Base-by-base conservation (phyloP, 2,329 filamentous ascomycete genomes). In the Arachnomyces sp. region DNA sequence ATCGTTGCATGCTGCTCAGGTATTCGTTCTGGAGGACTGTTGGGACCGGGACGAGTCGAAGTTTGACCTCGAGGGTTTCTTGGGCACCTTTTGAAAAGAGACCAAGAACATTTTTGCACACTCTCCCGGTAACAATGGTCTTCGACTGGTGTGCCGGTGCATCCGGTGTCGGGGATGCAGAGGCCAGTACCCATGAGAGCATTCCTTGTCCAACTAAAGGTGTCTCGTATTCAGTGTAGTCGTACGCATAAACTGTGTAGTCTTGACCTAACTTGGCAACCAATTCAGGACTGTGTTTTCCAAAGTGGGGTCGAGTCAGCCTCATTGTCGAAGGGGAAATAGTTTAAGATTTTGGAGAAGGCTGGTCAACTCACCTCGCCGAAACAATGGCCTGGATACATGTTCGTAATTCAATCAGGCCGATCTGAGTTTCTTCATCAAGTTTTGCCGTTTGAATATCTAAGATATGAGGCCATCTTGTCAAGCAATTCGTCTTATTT, bases 201-300 rank as follows among this genome's bases (percentile, higher is more conserved):
- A 96, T 86, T 39, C 93, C 92, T 63, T 98, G 90, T 15, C 92
- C 92, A 16, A 95, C 90, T 41, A 96, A 74, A 39, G 93, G 92
- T 13, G 82, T 86, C 57, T 95, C 89, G 48, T 86, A 85, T 65
- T 98, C 92, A 9, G 92, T 95, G 62, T 90, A 96, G 63, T 98
- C 92, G 68, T 87, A 86, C 21, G 90, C 88, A 65, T 98, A 98
- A 42, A 98, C 81, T n/a, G 88, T 92, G 66, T 92, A 98, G 66
- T 98, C 89, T 62, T 77, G 67, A 66, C 83, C 73, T 44, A 82
- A 59, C 70, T 83, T 71, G 57, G 78, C 77, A 34, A 88, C 70
- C 34, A 98, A 75, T 66, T 98, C 92, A 29, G 92, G 92, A 59
- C 92, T 96, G 43, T 33, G n/a, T n/a, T n/a, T n/a, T n/a, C n/a